A percentile compares a stretch with the other conserved stretches of the same genome.
These are phyloP conservation scores for Tylopilus sp. DNA, from an alignment of 768 basidiomycete genomes.

Conservation along the genomic window DNA sequence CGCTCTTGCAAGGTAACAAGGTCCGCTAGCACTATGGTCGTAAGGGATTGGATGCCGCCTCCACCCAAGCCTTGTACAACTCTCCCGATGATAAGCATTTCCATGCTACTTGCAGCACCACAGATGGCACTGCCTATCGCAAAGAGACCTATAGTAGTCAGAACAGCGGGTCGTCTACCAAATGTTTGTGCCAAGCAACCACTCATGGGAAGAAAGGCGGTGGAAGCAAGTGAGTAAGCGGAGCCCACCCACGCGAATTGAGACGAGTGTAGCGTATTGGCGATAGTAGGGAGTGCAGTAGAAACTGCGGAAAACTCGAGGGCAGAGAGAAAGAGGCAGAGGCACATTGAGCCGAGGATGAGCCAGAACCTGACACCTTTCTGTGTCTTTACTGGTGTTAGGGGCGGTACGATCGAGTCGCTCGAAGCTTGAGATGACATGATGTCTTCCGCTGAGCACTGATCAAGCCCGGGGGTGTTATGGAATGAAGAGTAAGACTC, in stretches of 20 bases:
- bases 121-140: not conserved
- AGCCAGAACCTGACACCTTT: not conserved
- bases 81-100: not conserved
- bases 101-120: not conserved
- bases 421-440: not conserved
- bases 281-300: not conserved
- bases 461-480: too few species aligned
- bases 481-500: not conserved
- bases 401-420: not conserved
- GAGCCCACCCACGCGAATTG: not conserved
- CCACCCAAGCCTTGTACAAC: slow-evolving; percentile 1
- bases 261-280: not conserved
- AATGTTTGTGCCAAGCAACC: not conserved
- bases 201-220: not conserved
- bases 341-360: not conserved
- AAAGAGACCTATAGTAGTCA: not conserved
- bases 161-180: not conserved
- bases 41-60: not conserved
- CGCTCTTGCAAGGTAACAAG: not conserved
- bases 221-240: not conserved
- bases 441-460: not conserved
- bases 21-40: not conserved
- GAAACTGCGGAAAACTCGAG: not conserved
- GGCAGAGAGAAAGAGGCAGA: slow-evolving; percentile 1
- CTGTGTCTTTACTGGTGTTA: not conserved